Percentiles rank a stretch among this genome's conserved stretches.
Conservation (phyloP, 2,329 filamentous ascomycete species). For the Hypocreales sp. region DNA sequence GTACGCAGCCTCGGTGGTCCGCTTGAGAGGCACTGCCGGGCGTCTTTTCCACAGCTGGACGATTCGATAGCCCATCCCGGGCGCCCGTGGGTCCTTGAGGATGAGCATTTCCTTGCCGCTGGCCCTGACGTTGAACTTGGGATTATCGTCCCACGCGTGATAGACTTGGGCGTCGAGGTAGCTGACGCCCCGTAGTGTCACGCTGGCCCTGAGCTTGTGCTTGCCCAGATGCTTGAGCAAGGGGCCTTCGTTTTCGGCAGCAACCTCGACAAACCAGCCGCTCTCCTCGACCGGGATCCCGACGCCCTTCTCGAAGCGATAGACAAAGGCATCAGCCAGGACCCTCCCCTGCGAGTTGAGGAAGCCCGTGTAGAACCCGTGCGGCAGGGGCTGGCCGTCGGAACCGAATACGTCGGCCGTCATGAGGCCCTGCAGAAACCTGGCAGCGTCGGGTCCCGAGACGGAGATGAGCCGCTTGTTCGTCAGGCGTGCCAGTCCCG, state of each 20-base stretch:
- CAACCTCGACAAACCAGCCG: constrained; percentile 63
- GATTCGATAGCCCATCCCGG: constrained; percentile 38
- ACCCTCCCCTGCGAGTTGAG: constrained; percentile 75
- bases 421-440: constrained; percentile 78
- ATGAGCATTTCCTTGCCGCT: constrained; percentile 11
- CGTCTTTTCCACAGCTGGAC: constrained; percentile 25
- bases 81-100: constrained; percentile 36
- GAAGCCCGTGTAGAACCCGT: constrained; percentile 67
- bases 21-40: too few relatives aligned
- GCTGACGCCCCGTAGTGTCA: constrained; percentile 51
- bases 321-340: constrained; percentile 81
- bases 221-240: constrained; percentile 62
- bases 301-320: constrained; percentile 35
- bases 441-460: constrained; percentile 61
- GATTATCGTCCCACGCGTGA: constrained; percentile 61
- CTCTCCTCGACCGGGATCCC: constrained; percentile 11
- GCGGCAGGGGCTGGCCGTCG: constrained; percentile 17
- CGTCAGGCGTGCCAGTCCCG: constrained; percentile 40
- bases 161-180: constrained; percentile 52
- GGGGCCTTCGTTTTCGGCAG: constrained; percentile 45
- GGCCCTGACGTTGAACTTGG: too few relatives aligned
- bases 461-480: constrained; percentile 68
- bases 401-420: constrained; percentile 39
- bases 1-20: constrained; percentile 45
- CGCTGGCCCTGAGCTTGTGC: constrained; percentile 74